Conservation (phyloP, 2,329 filamentous ascomycete species). For the Madurella fahalii region DNA sequence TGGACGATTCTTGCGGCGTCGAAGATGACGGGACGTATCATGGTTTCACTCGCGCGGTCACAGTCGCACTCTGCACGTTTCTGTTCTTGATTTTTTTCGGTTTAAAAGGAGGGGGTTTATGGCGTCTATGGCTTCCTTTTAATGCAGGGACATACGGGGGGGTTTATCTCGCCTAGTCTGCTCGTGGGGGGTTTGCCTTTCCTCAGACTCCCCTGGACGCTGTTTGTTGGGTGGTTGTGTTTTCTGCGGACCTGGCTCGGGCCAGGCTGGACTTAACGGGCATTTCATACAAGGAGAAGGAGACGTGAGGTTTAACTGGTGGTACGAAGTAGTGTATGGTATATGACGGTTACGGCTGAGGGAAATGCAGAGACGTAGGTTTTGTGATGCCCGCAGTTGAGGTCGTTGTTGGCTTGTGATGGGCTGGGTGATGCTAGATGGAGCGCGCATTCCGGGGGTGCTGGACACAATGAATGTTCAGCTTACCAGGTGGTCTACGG, state of each 20-base stretch:
- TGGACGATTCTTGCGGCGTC: no score
- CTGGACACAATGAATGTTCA: no score
- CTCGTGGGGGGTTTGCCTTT: neutral
- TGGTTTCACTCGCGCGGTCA: neutral
- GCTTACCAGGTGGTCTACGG: no score
- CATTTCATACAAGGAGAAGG: neutral
- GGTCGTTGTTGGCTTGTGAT: no score
- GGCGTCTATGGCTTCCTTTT: conserved; percentile 8
- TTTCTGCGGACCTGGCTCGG: neutral
- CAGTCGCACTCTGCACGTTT: neutral
- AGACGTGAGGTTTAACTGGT: neutral
- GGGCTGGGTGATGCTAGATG: no score
- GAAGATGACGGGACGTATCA: neutral
- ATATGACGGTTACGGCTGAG: neutral
- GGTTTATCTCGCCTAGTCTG: neutral
- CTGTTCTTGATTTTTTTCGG: conserved; percentile 10
- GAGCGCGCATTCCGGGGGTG: no score
- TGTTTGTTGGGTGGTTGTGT: neutral
- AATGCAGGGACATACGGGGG: neutral
- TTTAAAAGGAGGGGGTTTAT: conserved; percentile 5
- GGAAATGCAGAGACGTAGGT: neutral
- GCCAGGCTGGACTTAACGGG: neutral
- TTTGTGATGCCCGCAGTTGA: neutral
- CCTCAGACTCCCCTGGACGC: neutral
- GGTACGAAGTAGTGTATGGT: neutral